These are phyloP conservation scores for Marasmius oreades DNA, from an alignment of 1,284 basidiomycete genomes.

Conservation along the genomic window DNA sequence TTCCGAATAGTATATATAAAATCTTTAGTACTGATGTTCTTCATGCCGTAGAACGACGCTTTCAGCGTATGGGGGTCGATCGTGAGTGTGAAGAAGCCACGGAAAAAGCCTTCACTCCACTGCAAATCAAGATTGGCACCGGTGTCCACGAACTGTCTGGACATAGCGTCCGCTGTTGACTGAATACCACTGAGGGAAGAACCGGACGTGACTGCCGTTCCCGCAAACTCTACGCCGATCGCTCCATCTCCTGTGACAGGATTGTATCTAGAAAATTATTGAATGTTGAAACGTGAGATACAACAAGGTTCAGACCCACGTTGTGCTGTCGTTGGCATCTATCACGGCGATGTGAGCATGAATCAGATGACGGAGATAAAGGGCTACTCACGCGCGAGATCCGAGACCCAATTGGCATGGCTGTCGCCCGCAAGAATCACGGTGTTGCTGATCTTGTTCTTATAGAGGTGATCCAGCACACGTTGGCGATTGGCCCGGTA, in stretches of 20 bases:
- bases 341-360: not conserved
- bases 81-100: conserved; percentile 60
- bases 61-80: conserved; percentile 42
- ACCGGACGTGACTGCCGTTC: conserved; percentile 57
- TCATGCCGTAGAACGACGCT: conserved; percentile 61
- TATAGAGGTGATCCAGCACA: conserved; percentile 52
- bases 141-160: conserved; percentile 35
- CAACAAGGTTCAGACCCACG: conserved; percentile 24
- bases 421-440: conserved; percentile 62
- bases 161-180: conserved; percentile 38
- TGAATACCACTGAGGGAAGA: conserved; percentile 40
- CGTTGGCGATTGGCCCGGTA: conserved; percentile 56
- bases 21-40: conserved; percentile 41
- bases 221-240: conserved; percentile 65
- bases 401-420: conserved; percentile 64
- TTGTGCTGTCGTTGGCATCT: conserved; percentile 50
- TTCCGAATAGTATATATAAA: not conserved
- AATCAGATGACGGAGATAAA: not conserved
- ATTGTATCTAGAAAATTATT: conserved; percentile 41
- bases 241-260: conserved; percentile 50
- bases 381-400: conserved; percentile 43
- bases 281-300: too few relatives aligned
- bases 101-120: conserved; percentile 62
- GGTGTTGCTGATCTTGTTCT: conserved; percentile 54
- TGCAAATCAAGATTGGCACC: conserved; percentile 50